Evolutionary conservation across 768 basidiomycete genomes (phyloP).

Genomic region (Leccinum variicolor): DNA sequence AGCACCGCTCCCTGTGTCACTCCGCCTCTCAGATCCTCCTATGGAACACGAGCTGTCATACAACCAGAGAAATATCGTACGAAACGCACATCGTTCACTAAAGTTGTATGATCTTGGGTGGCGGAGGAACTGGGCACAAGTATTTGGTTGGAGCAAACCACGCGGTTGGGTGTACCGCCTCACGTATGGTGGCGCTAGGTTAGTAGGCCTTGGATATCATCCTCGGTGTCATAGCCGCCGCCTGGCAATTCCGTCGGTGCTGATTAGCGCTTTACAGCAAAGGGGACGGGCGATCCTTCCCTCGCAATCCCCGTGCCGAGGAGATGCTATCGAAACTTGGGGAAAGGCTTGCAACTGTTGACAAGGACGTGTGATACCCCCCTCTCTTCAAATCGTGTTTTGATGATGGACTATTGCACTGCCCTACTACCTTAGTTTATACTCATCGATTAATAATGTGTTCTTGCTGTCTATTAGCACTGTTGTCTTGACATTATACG

Average conservation of each 20-base stretch:
- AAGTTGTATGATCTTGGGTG: conserved; percentile 73
- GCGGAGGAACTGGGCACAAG: conserved; percentile 65
- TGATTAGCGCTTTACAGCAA: conserved; percentile 33
- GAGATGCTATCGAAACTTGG: conserved; percentile 66
- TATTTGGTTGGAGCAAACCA: conserved; percentile 55
- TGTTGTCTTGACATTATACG: conserved; percentile 11
- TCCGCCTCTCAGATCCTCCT: conserved; percentile 64
- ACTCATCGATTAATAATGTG: background rate
- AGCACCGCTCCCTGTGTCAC: conserved; percentile 50
- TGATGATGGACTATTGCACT: background rate
- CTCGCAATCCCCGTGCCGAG: conserved; percentile 65
- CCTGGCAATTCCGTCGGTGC: background rate
- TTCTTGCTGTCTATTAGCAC: background rate
- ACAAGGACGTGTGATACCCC: conserved; percentile 41
- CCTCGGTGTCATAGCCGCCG: background rate
- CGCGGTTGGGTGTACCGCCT: conserved; percentile 53
- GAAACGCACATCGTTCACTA: conserved; percentile 57
- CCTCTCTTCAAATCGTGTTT: background rate
- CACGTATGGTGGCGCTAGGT: conserved; percentile 64
- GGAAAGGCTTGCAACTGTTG: conserved; percentile 53
- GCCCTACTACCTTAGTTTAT: background rate
- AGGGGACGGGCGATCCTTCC: conserved; percentile 68
- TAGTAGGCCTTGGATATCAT: conserved; percentile 24
- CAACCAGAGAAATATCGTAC: conserved; percentile 61
- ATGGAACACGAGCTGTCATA: conserved; percentile 68